Evolutionary conservation across 805 yeast genomes (phyloP).

Genomic region (Kuraishia cidri): DNA sequence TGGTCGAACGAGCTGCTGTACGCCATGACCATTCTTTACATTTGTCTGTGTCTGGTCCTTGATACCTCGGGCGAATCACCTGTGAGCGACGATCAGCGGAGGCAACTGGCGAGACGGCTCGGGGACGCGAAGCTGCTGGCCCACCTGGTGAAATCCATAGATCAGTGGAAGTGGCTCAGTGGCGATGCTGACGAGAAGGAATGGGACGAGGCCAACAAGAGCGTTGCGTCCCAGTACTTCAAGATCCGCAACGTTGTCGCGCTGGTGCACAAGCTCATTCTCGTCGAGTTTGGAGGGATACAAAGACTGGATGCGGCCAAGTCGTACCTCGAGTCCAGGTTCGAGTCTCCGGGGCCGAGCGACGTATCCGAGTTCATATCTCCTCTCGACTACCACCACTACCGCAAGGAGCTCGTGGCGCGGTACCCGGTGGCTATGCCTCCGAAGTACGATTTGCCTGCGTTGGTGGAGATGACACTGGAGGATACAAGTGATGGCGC

Average conservation of each 20-base stretch:
- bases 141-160: conserved; percentile 39
- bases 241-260: conserved; percentile 49
- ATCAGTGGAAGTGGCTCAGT: conserved; percentile 55
- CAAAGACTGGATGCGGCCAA: conserved; percentile 31
- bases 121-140: conserved; percentile 28
- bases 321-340: conserved; percentile 31
- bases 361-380: conserved; percentile 39
- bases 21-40: conserved; percentile 17
- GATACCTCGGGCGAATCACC: conserved; percentile 5
- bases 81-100: not conserved
- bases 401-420: conserved; percentile 62
- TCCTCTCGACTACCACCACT: conserved; percentile 79
- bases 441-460: conserved; percentile 37
- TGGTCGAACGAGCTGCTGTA: conserved; percentile 17
- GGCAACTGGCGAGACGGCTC: conserved; percentile 6
- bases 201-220: too few species aligned
- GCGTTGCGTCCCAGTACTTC: conserved; percentile 13
- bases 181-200: conserved; percentile 13
- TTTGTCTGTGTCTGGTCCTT: conserved; percentile 5
- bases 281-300: conserved; percentile 56
- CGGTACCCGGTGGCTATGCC: conserved; percentile 68
- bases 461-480: conserved; percentile 25
- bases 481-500: too few species aligned
- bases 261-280: conserved; percentile 42
- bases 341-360: conserved; percentile 15